These are phyloP conservation scores for Calonectria pseudoturangicola DNA, from an alignment of 2,329 filamentous ascomycete species.

Conservation along the genomic window DNA sequence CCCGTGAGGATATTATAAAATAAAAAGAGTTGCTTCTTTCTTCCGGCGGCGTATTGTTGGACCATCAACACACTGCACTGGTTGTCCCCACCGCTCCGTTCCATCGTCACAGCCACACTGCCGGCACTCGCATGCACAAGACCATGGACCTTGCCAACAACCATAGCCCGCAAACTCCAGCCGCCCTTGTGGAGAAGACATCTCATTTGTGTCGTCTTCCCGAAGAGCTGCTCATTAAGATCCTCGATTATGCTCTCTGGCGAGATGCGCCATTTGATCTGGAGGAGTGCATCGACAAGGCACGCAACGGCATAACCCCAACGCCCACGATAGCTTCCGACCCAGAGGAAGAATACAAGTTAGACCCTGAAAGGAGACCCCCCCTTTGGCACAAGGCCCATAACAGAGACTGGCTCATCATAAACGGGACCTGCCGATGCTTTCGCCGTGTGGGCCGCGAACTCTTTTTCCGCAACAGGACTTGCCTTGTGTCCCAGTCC, in stretches of 20 bases:
- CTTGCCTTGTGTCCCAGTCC: conserved; percentile 3
- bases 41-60: no score
- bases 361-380: not conserved
- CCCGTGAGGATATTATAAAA: not conserved
- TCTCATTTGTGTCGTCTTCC: conserved; percentile 12
- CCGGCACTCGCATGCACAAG: not conserved
- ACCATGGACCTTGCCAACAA: not conserved
- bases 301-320: not conserved
- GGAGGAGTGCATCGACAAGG: conserved; percentile 26
- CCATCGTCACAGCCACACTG: not conserved
- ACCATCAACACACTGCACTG: not conserved
- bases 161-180: not conserved
- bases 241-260: conserved; percentile 16
- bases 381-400: conserved; percentile 22
- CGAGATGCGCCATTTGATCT: conserved; percentile 29
- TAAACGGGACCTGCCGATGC: conserved; percentile 26
- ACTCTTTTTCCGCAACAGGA: conserved; percentile 23
- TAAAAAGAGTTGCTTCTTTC: no score
- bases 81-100: not conserved
- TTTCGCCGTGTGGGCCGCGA: conserved; percentile 26
- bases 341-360: not conserved
- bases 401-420: conserved; percentile 27
- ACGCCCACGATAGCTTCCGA: not conserved
- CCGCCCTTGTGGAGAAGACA: not conserved
- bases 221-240: conserved; percentile 34